Percentiles rank a stretch among this genome's conserved stretches.
These are phyloP conservation scores for Solanum habrochaites DNA, from an alignment of 257 asterid species.

Conservation along the genomic window DNA sequence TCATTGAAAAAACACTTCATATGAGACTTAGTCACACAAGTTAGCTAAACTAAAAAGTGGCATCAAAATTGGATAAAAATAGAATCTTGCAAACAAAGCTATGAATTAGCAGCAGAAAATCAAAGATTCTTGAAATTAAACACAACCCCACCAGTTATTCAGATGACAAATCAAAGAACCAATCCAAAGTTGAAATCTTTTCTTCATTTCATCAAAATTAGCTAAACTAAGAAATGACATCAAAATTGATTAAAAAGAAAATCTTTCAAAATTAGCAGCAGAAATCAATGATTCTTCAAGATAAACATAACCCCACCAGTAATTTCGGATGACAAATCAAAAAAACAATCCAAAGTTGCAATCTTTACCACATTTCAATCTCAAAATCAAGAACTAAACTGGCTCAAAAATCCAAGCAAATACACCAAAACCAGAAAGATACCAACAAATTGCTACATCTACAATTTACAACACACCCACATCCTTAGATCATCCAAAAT, in stretches of 20 bases:
- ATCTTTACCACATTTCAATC: background rate
- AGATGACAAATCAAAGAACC: background rate
- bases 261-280: background rate
- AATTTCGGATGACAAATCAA: background rate
- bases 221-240: background rate
- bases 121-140: background rate
- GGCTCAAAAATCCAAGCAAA: background rate
- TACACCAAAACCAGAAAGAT: background rate
- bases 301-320: background rate
- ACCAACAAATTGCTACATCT: background rate
- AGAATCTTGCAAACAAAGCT: background rate
- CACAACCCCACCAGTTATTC: background rate
- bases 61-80: background rate
- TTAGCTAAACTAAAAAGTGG: background rate
- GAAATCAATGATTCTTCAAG: background rate
- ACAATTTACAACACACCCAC: background rate
- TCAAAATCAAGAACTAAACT: background rate
- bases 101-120: background rate
- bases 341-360: constrained; percentile 1
- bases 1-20: background rate
- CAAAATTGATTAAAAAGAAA: background rate
- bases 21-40: background rate
- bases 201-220: background rate
- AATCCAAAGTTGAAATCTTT: constrained; percentile 5
- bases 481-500: background rate